phyloP scores from a whole-genome alignment of 1,284 basidiomycete species.

The Meira miltonrushii region DNA sequence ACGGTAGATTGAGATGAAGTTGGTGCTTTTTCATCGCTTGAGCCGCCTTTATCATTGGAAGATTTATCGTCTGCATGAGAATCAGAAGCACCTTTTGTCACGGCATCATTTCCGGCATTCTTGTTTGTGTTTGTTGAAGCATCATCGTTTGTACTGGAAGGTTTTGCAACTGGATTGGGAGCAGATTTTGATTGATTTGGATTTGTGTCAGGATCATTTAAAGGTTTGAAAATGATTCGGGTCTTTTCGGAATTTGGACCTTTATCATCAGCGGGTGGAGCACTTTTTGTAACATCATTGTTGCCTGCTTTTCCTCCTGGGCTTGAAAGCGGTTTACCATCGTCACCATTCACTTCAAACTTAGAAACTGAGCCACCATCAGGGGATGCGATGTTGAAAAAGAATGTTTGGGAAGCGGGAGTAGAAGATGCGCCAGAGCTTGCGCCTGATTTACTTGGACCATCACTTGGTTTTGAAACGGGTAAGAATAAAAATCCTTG shows the following conservation, averaged over 20 bases:
- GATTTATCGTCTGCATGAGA: background rate
- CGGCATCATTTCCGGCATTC: background rate
- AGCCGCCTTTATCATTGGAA: background rate
- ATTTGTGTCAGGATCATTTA: background rate
- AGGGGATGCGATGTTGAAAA: slow-evolving; percentile 3
- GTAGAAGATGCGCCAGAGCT: background rate
- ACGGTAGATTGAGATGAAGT: no score
- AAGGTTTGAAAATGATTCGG: background rate
- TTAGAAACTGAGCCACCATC: background rate
- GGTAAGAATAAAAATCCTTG: slow-evolving; percentile 1
- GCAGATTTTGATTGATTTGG: no score
- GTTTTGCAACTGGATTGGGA: no score
- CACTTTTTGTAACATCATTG: background rate
- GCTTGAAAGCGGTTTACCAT: background rate
- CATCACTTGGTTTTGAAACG: background rate
- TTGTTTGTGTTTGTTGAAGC: background rate
- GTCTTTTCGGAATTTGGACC: background rate
- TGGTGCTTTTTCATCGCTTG: background rate
- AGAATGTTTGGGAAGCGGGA: background rate
- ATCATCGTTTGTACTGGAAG: background rate
- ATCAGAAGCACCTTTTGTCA: background rate
- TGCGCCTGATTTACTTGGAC: background rate
- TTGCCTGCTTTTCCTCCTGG: background rate
- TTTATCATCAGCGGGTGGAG: background rate
- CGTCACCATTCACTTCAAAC: background rate